These are phyloP conservation scores for Dionaea muscipula DNA, from an alignment of 179 eudicot species.

Conservation along the genomic window DNA sequence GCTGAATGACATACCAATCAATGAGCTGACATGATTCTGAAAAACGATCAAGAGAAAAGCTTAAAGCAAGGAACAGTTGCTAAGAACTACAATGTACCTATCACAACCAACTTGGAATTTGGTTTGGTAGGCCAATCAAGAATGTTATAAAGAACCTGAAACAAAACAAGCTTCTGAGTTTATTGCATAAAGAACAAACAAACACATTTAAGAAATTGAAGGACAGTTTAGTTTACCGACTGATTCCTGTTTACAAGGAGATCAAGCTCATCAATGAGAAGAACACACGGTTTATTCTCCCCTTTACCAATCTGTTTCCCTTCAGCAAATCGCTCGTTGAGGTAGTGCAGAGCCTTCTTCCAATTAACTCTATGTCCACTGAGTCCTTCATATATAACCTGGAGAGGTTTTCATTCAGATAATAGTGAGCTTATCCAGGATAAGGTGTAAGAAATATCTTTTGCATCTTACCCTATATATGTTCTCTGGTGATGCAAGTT, in stretches of 20 bases:
- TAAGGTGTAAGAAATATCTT: conserved; percentile 3
- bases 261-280: conserved; percentile 94
- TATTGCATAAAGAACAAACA: not conserved
- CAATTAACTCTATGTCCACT: conserved; percentile 84
- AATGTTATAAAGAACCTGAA: conserved; percentile 92
- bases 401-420: conserved; percentile 13
- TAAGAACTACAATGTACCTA: conserved; percentile 33
- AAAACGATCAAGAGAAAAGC: not conserved
- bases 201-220: not conserved
- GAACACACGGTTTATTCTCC: conserved; percentile 72
- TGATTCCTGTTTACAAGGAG: conserved; percentile 92
- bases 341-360: conserved; percentile 78
- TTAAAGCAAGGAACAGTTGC: not conserved
- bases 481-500: conserved; percentile 88
- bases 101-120: conserved; percentile 74
- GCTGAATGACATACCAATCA: conserved; percentile 5
- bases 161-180: conserved; percentile 4
- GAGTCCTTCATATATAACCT: conserved; percentile 94
- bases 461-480: conserved; percentile 55
- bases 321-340: conserved; percentile 74
- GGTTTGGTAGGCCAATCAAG: conserved; percentile 99
- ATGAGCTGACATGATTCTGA: not conserved
- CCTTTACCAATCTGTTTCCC: conserved; percentile 54
- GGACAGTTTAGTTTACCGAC: conserved; percentile 38
- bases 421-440: conserved; percentile 7